phyloP scores from a whole-genome alignment of 768 basidiomycete species.

The Xanthoconium purpureum region DNA sequence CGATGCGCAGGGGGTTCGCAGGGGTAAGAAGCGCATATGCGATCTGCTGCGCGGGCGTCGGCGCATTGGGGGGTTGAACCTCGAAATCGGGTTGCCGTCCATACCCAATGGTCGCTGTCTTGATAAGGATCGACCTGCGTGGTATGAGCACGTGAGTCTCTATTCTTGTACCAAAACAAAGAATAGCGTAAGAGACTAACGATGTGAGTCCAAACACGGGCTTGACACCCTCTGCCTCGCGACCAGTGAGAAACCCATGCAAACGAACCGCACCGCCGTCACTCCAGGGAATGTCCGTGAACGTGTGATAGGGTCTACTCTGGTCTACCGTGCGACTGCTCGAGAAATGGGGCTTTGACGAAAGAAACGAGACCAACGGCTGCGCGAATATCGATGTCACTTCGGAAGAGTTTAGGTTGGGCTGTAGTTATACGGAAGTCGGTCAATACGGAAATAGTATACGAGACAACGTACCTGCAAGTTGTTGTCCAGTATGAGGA shows the following conservation, averaged over 20 bases:
- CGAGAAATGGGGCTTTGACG: conserved; percentile 55
- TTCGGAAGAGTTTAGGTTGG: conserved; percentile 75
- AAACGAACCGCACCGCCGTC: conserved; percentile 44
- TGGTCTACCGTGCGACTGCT: conserved; percentile 54
- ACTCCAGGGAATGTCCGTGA: conserved; percentile 49
- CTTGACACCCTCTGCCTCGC: conserved; percentile 81
- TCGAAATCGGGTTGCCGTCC: conserved; percentile 44
- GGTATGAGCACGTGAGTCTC: neutral
- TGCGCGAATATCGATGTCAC: conserved; percentile 84
- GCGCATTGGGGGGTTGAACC: conserved; percentile 42
- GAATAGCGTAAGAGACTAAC: conserved; percentile 42
- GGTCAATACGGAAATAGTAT: neutral
- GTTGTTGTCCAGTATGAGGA: conserved; percentile 76
- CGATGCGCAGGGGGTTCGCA: conserved; percentile 21
- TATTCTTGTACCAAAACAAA: neutral
- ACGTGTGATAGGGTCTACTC: conserved; percentile 55
- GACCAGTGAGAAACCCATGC: conserved; percentile 82
- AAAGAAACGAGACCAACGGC: conserved; percentile 72
- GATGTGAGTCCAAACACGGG: conserved; percentile 88
- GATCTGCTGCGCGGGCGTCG: conserved; percentile 40
- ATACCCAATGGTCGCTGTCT: conserved; percentile 49
- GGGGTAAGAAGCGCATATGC: conserved; percentile 38
- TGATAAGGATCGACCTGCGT: conserved; percentile 49
- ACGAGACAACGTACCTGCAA: conserved; percentile 47
- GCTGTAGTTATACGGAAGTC: conserved; percentile 39